Conservation (phyloP, 129 eudicot species). For the Flaveria ramosissima region DNA sequence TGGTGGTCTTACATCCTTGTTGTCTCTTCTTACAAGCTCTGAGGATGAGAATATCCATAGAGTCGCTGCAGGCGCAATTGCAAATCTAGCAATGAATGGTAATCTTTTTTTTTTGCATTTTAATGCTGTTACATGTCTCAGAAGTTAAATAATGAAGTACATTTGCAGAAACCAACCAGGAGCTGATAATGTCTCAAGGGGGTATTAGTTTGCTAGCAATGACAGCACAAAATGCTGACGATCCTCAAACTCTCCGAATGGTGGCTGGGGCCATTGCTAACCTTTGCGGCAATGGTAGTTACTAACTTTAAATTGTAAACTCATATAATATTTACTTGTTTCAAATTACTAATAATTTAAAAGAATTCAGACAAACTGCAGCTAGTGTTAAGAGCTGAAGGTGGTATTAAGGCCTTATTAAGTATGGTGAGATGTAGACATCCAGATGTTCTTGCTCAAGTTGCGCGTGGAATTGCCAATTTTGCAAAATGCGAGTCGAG, state of each 20-base stretch:
- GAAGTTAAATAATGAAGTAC: not conserved
- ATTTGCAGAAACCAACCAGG: slow-evolving; percentile 82
- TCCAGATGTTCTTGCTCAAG: slow-evolving; percentile 97
- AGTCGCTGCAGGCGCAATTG: slow-evolving; percentile 95
- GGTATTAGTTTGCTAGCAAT: slow-evolving; percentile 68
- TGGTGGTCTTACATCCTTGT: slow-evolving; percentile 88
- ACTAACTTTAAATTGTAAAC: not conserved
- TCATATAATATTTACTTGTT: not conserved
- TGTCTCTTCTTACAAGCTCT: slow-evolving; percentile 71
- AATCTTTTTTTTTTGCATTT: not conserved
- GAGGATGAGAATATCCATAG: slow-evolving; percentile 83
- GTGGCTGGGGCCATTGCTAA: slow-evolving; percentile 95
- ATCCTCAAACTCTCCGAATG: slow-evolving; percentile 98
- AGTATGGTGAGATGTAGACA: slow-evolving; percentile 94
- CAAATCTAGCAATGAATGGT: slow-evolving; percentile 98
- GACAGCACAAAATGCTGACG: slow-evolving; percentile 84
- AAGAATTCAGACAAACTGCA: slow-evolving; percentile 65
- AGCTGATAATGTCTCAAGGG: slow-evolving; percentile 90
- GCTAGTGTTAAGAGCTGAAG: slow-evolving; percentile 72
- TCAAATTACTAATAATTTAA: not conserved
- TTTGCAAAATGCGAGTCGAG: slow-evolving; percentile 96
- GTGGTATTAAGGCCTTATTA: slow-evolving; percentile 83
- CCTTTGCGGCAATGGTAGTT: slow-evolving; percentile 93
- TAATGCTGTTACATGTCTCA: not conserved
- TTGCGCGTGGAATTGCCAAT: slow-evolving; percentile 92